phyloP scores from a whole-genome alignment of 129 eudicot genomes.

The Chrysanthemum makinoi region DNA sequence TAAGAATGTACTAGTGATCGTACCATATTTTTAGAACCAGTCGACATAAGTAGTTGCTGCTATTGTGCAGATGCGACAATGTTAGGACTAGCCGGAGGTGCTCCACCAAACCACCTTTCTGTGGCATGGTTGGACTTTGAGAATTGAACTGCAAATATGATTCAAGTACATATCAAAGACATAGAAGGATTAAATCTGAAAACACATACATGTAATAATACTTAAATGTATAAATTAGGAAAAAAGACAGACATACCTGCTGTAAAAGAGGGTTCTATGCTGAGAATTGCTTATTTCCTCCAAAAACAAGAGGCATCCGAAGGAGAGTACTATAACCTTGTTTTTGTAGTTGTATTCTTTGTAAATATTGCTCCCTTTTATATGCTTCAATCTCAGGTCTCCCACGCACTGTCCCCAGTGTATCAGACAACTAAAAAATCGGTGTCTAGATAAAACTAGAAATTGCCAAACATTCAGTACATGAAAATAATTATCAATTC shows the following conservation, averaged over 20 bases:
- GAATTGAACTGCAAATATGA: no score
- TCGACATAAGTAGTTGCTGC: no score
- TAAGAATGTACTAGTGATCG: no score
- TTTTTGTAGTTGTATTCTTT: neutral
- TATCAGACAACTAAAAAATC: neutral
- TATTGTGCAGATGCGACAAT: no score
- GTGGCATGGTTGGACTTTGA: no score
- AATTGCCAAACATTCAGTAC: neutral
- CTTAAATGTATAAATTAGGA: neutral
- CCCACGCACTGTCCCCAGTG: slow-evolving; percentile 76
- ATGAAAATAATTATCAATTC: no score
- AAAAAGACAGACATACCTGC: slow-evolving; percentile 45
- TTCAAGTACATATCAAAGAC: no score
- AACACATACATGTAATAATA: neutral
- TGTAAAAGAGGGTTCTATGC: slow-evolving; percentile 63
- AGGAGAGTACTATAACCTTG: slow-evolving; percentile 75
- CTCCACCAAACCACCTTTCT: no score
- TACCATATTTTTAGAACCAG: no score
- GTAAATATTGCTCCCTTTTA: no score
- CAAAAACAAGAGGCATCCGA: slow-evolving; percentile 46
- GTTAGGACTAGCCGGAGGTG: no score
- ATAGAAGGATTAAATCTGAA: no score
- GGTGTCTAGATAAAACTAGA: neutral
- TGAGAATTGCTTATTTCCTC: slow-evolving; percentile 54
- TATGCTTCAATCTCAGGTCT: slow-evolving; percentile 77